Evolutionary conservation across 1,284 basidiomycete species (phyloP), one percentile per base, ranked within the genome.

Genomic region (Clitocybe nebularis): DNA sequence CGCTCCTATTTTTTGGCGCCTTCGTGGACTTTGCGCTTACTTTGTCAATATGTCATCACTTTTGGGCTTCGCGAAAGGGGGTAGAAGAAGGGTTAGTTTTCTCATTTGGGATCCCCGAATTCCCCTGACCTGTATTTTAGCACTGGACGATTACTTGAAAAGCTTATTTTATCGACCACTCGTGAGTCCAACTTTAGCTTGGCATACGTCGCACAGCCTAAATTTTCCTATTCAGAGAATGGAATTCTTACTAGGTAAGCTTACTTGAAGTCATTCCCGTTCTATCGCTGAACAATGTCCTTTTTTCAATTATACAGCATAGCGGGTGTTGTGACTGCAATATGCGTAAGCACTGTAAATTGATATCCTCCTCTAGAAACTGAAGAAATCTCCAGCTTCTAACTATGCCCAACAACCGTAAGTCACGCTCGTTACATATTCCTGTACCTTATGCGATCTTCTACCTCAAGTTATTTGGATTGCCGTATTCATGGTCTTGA

Each of bases 401-500:
- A n/a, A 36, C 36, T 32, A 29, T 39, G 20, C 36, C 36, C 30
- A 26, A 43, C 14, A 44, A 39, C 22, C 26, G 43, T 23, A 29
- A 16, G 25, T 29, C 17, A 32, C 26, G 2, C 19, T 39, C 11
- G 6, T 5, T 26, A 14, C 38, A 28, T 16, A 14, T 13, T 32
- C 10, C 14, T 29, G 13, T 23, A n/a, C n/a, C 4, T 29, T 7
- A 25, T 7, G n/a, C 13, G 13, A 24, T 25, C 23, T 21, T 28
- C 34, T 21, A 16, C 26, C 4, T 11, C 4, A 9, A 44, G 43
- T 44, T 28, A 29, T 44, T 14, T 44, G 43, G 43, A 35, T 44
- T 16, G 36, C 36, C 8, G 43, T 44, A 21, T 44, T 44, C 20
- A 39, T 44, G 36, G 20, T 44, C 13, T 20, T 44, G 6, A 44